These are phyloP conservation scores for Leccinum rimulosum DNA, from an alignment of 768 basidiomycete genomes.

Conservation along the genomic window DNA sequence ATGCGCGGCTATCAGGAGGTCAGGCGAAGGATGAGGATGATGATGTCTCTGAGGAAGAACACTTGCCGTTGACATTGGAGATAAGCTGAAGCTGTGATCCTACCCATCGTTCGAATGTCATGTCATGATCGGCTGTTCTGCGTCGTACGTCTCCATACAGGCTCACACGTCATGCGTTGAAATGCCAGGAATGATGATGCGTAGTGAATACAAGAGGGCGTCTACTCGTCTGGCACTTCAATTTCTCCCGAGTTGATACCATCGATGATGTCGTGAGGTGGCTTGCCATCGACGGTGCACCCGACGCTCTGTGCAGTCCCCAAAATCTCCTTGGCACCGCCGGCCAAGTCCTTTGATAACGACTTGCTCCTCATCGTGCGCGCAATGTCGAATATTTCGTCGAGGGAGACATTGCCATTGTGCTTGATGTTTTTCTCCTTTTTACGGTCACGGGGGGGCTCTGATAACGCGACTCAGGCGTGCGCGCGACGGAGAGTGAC, in stretches of 20 bases:
- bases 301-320: conserved; percentile 97
- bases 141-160: not conserved
- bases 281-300: conserved; percentile 92
- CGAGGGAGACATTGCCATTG: conserved; percentile 87
- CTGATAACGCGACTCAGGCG: conserved; percentile 40
- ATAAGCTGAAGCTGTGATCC: not conserved
- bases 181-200: conserved; percentile 14
- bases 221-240: conserved; percentile 83
- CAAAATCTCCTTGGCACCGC: conserved; percentile 94
- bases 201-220: conserved; percentile 19
- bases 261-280: conserved; percentile 92
- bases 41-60: conserved; percentile 11
- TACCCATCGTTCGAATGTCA: not conserved
- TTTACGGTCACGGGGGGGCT: conserved; percentile 98
- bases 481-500: not conserved
- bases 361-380: conserved; percentile 96
- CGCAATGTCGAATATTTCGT: conserved; percentile 93
- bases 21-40: conserved; percentile 11
- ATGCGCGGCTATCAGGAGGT: conserved; percentile 14
- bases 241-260: conserved; percentile 80
- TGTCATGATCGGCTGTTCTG: not conserved
- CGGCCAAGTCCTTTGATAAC: conserved; percentile 85
- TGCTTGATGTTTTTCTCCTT: conserved; percentile 99
- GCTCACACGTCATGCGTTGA: conserved; percentile 1
- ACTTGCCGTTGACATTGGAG: conserved; percentile 17